A percentile compares a stretch with the other conserved stretches of the same genome.
phyloP scores from a whole-genome alignment of 208 protist genomes.

The Acanthamoeba polyphaga region DNA sequence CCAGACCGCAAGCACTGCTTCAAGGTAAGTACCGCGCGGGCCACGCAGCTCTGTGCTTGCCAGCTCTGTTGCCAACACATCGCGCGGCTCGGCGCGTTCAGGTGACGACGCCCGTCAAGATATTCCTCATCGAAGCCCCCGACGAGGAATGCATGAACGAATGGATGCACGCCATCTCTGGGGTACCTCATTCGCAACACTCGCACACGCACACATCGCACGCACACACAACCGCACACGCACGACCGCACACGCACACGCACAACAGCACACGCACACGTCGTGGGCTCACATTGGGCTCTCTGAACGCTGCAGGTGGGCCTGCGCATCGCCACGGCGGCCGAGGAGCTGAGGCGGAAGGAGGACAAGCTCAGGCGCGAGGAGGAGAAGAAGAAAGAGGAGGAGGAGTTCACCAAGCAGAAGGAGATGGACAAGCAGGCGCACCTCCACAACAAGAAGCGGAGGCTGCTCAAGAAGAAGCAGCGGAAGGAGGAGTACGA shows the following conservation, averaged over 20 bases:
- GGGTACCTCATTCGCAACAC: background rate
- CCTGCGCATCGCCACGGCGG: background rate
- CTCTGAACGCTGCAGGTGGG: background rate
- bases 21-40: background rate
- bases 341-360: conserved; percentile 21
- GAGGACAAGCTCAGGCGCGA: conserved; percentile 10
- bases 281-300: no score
- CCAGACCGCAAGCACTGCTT: conserved; percentile 36
- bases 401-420: conserved; percentile 27
- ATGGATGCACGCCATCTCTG: conserved; percentile 19
- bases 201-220: background rate
- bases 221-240: no score
- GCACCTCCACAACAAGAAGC: conserved; percentile 18
- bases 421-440: conserved; percentile 52
- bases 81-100: background rate
- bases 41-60: no score
- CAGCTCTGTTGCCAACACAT: background rate
- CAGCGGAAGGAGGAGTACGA: conserved; percentile 36
- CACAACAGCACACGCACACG: background rate
- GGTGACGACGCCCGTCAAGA: conserved; percentile 14
- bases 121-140: conserved; percentile 36
- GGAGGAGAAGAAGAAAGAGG: background rate
- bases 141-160: background rate
- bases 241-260: background rate
- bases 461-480: conserved; percentile 24